Base-by-base conservation (phyloP, 495 filamentous ascomycete genomes). In the Margaritispora aquatica region DNA sequence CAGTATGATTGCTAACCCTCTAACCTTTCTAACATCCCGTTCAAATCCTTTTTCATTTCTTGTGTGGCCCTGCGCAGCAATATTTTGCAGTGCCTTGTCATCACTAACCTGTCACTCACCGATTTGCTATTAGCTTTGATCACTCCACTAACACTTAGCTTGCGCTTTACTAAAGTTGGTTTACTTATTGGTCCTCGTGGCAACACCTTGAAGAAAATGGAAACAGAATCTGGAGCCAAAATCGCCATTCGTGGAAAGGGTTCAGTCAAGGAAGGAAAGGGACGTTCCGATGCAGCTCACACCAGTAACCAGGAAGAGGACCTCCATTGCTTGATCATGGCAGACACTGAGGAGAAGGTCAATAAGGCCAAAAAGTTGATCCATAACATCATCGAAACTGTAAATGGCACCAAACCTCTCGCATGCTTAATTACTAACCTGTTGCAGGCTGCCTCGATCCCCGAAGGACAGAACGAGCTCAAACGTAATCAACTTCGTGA, bases 1-100 rank as follows among this genome's bases (percentile, higher is more conserved):
- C 90, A 97, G 94, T 98, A 96, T 89, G 92, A 93, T 92, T 88
- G 86, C 91, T 95, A 96, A 96, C 91, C 92, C 89, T 91, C 87
- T 89, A 87, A 89, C 86, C 74, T 76, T 84, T 83, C 80, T 88
- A 81, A 88, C 83, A 15, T 56, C 54, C 70, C 69, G 78, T 73
- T 74, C 72, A 68, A 55, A 44, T 46, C 46, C 48, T 61, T 67
- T 70, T 73, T 74, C 72, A 73, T 74, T 76, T 72, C 61, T 69
- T 70, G 67, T 75, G 63, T 76, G 75, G 72, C 77, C 50, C 66
- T 70, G 69, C 66, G 65, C 57, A 63, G 68, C 69, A 70, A 74
- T 62, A 54, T 58, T 62, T 64, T 67, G 70, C 69, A 63, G 69
- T 73, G 71, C 62, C 68, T 71, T 73, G 73, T 75, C 74, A 70